A percentile compares a stretch with the other conserved stretches of the same genome.
Conservation (phyloP, 371 early-diverging fungal species). For the Mucor irregularis region DNA sequence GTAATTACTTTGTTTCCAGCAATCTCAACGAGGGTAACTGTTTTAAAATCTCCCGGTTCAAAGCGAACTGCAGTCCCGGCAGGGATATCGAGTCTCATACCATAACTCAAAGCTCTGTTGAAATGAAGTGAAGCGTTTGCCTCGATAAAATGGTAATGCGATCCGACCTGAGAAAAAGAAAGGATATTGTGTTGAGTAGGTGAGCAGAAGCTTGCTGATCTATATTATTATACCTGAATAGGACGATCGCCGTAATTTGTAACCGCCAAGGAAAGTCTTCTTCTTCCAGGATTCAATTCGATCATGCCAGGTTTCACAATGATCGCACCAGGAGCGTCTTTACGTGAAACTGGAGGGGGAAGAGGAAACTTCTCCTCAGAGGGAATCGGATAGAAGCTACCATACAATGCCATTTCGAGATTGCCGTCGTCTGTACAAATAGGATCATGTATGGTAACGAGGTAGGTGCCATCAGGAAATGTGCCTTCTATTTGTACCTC, state of each 20-base stretch:
- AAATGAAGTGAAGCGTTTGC: conserved; percentile 77
- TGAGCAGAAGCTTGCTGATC: no score
- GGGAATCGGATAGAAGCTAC: conserved; percentile 82
- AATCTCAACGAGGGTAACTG: conserved; percentile 79
- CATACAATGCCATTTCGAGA: conserved; percentile 81
- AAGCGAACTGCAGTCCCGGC: conserved; percentile 79
- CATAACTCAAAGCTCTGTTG: conserved; percentile 83
- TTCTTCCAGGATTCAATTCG: conserved; percentile 70
- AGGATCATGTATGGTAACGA: conserved; percentile 90
- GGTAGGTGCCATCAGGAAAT: conserved; percentile 89
- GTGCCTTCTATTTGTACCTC: conserved; percentile 92
- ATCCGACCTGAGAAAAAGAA: conserved; percentile 62
- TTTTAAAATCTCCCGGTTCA: conserved; percentile 86
- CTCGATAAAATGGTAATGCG: conserved; percentile 94
- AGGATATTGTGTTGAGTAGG: background rate
- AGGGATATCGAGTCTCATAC: conserved; percentile 87
- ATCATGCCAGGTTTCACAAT: conserved; percentile 66
- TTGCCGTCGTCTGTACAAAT: conserved; percentile 82
- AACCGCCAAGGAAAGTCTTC: conserved; percentile 68
- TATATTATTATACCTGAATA: conserved; percentile 54
- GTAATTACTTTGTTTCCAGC: conserved; percentile 79
- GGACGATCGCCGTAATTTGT: conserved; percentile 93
- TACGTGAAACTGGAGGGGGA: conserved; percentile 8
- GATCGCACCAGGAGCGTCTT: conserved; percentile 65
- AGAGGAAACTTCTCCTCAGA: conserved; percentile 57